Conservation (phyloP, 2,329 filamentous ascomycete genomes). For the Sarocladiaceae sp. region DNA sequence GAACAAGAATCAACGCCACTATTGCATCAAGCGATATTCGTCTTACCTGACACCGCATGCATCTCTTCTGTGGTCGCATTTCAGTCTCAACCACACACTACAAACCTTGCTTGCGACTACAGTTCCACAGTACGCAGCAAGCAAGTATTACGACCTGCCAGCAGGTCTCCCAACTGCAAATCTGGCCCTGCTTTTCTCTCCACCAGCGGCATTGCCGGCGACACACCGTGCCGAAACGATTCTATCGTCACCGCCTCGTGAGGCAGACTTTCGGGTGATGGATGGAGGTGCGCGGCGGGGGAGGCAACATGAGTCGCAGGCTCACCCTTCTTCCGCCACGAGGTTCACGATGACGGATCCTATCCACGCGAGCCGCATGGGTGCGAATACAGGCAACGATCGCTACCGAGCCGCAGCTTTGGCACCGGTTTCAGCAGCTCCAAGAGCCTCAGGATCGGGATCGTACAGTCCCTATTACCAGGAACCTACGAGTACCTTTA, state of each 20-base stretch:
- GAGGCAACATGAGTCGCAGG: constrained; percentile 70
- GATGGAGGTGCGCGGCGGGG: constrained; percentile 70
- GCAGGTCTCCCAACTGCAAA: constrained; percentile 36
- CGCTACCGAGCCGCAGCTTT: constrained; percentile 47
- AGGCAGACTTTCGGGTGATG: constrained; percentile 61
- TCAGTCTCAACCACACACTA: too few species aligned
- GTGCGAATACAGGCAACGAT: constrained; percentile 27
- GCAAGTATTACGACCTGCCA: neutral
- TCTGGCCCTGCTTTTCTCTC: constrained; percentile 59
- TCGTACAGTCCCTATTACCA: constrained; percentile 58
- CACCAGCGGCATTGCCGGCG: constrained; percentile 60
- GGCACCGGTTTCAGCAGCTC: constrained; percentile 19
- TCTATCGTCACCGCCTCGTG: constrained; percentile 48
- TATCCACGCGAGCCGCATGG: constrained; percentile 38
- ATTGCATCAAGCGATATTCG: neutral
- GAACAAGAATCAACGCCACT: neutral
- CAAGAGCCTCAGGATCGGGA: constrained; percentile 37
- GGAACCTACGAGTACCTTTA: constrained; percentile 47
- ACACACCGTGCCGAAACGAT: constrained; percentile 46
- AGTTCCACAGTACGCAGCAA: neutral
- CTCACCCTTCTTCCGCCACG: constrained; percentile 55
- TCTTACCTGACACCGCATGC: neutral
- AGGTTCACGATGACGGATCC: constrained; percentile 49
- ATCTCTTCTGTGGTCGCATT: neutral
- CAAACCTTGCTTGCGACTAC: too few species aligned